Evolutionary conservation across 805 yeast species (phyloP), one percentile per base, ranked within the genome.

Genomic region (Nakazawaea ishiwadae): DNA sequence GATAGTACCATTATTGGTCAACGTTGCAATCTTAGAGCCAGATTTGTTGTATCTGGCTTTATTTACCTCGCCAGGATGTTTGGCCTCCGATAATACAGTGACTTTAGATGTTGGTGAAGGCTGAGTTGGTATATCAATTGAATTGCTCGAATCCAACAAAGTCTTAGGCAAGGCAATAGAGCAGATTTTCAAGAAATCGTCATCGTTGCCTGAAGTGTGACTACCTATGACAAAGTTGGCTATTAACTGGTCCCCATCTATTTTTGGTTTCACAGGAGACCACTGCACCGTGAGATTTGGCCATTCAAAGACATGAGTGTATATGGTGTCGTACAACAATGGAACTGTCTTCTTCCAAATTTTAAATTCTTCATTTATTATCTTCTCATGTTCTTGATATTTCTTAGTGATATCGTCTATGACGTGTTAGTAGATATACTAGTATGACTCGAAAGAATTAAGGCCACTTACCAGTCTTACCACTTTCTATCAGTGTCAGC

Each of bases 301-400:
- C 75, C 80, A 80, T 39, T 77, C 73, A 19, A 80, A 63, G 7
- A 83, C 78, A 36, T 73, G 74, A 3, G 93, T 82, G 47, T 84
- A 80, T 35, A 87, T 66, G 47, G 82, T 73, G 50, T 81, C 85
- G 59, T 87, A 87, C 45, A 87, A 65, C 49, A 84, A 66, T 3
- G 95, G 95, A 11, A 84, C 81, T 2, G 91, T 75, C 53, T 86
- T 85, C 58, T 86, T 87, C 96, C 96, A 87, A 44, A 81, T 75
- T 51, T 77, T 77, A 67, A 73, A 84, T 62, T 84, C 93, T 59
- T 84, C 95, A 52, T 84, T 84, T 46, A 72, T 68, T 8, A 81
- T 60, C 54, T 83, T 84, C 51, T 80, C 85, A 37, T 69, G 67
- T 38, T 69, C 63, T 50, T 77, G 80, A 52, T 75, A 77, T 45